Evolutionary conservation across 768 basidiomycete species (phyloP).

Genomic region (Boletus speciosus): DNA sequence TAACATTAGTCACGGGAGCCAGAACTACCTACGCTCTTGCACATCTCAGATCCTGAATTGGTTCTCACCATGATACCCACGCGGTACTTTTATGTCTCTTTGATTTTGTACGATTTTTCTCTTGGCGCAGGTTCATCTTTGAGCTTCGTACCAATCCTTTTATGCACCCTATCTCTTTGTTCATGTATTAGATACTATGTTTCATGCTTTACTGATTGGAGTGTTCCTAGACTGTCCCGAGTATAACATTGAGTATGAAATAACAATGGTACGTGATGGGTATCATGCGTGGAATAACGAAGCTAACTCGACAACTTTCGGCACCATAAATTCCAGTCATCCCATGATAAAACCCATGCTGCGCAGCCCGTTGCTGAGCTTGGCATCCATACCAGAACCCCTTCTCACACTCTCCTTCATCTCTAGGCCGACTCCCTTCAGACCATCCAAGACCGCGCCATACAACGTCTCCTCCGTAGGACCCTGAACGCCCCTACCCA

Average conservation of each 20-base stretch:
- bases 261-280: background rate
- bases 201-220: background rate
- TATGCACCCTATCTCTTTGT: constrained; percentile 2
- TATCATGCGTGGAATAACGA: background rate
- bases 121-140: background rate
- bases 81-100: background rate
- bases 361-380: constrained; percentile 19
- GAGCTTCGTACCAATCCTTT: background rate
- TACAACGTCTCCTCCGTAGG: constrained; percentile 64
- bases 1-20: constrained; percentile 9
- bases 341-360: constrained; percentile 1
- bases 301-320: background rate
- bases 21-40: background rate
- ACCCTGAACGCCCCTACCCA: constrained; percentile 60
- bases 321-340: background rate
- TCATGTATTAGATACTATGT: background rate
- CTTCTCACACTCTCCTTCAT: constrained; percentile 35
- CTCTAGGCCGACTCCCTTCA: constrained; percentile 48
- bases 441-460: constrained; percentile 53
- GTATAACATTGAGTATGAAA: background rate
- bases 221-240: background rate
- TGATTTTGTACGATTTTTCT: background rate
- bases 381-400: constrained; percentile 50
- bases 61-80: background rate
- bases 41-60: background rate